Evolutionary conservation across 2,329 filamentous ascomycete species (phyloP).

Genomic region (Alternaria sp.): DNA sequence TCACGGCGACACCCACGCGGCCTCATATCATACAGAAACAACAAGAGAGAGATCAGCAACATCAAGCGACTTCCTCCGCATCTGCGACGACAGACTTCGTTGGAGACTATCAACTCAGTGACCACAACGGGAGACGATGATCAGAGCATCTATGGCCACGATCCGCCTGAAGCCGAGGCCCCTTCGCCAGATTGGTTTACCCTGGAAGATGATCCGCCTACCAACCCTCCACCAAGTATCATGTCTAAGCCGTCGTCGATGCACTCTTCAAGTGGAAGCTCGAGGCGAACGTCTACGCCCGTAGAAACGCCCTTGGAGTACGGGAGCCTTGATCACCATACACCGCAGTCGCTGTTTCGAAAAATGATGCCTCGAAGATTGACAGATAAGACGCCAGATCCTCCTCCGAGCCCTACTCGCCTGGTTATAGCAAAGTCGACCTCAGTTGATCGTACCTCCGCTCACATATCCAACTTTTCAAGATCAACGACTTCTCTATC

Average conservation of each 20-base stretch:
- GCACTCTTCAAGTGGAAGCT: conserved; percentile 19
- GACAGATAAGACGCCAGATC: conserved; percentile 21
- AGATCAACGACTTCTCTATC: conserved; percentile 33
- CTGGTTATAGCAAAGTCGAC: conserved; percentile 45
- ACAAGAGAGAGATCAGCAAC: conserved; percentile 21
- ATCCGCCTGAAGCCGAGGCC: conserved; percentile 27
- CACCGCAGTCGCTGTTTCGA: conserved; percentile 32
- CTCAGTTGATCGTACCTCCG: conserved; percentile 47
- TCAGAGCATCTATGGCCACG: conserved; percentile 21
- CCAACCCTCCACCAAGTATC: conserved; percentile 16
- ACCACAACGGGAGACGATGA: conserved; percentile 29
- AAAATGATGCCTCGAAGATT: conserved; percentile 27
- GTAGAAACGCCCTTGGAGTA: conserved; percentile 21
- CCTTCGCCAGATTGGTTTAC: conserved; percentile 25
- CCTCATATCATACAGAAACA: conserved; percentile 31
- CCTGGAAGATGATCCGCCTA: conserved; percentile 14
- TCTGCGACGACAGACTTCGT: conserved; percentile 36
- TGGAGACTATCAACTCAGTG: conserved; percentile 46
- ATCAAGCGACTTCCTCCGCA: conserved; percentile 32
- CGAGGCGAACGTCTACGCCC: conserved; percentile 19
- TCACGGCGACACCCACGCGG: conserved; percentile 21
- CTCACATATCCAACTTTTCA: conserved; percentile 33
- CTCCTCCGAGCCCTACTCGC: conserved; percentile 20
- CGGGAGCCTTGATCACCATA: conserved; percentile 21
- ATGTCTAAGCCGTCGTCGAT: conserved; percentile 20